Evolutionary conservation across 1,139 yeast genomes (phyloP).

Genomic region (Williopsis jadinii): DNA sequence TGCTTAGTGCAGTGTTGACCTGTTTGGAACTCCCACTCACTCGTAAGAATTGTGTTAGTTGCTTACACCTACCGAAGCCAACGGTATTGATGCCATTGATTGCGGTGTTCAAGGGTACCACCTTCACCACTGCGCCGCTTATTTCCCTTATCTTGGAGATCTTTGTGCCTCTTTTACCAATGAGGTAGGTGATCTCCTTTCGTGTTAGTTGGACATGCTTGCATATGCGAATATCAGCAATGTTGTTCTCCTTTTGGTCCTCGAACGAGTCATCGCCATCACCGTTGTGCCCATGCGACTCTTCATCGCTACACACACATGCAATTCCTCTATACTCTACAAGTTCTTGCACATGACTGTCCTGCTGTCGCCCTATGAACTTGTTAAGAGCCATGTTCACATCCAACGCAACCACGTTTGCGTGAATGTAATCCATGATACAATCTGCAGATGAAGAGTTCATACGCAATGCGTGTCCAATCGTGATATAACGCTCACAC

Average conservation of each 20-base stretch:
- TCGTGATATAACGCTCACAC: too few relatives aligned
- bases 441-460: too few relatives aligned
- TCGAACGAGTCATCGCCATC: background rate
- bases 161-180: conserved; percentile 27
- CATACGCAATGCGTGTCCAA: too few relatives aligned
- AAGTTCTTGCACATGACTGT: too few relatives aligned
- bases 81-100: conserved; percentile 5
- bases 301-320: too few relatives aligned
- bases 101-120: conserved; percentile 23
- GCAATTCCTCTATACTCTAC: too few relatives aligned
- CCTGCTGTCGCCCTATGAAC: too few relatives aligned
- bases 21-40: conserved; percentile 24
- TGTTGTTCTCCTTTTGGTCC: background rate
- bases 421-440: too few relatives aligned
- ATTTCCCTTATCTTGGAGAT: conserved; percentile 23
- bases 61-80: background rate
- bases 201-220: conserved; percentile 21
- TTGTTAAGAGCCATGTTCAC: too few relatives aligned
- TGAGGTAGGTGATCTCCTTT: conserved; percentile 26
- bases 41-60: conserved; percentile 22
- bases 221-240: background rate
- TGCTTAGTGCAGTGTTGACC: conserved; percentile 20
- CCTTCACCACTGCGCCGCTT: conserved; percentile 25
- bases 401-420: too few relatives aligned
- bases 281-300: too few relatives aligned